phyloP scores from a whole-genome alignment of 257 asterid species.

The Lavandula angustifolia region DNA sequence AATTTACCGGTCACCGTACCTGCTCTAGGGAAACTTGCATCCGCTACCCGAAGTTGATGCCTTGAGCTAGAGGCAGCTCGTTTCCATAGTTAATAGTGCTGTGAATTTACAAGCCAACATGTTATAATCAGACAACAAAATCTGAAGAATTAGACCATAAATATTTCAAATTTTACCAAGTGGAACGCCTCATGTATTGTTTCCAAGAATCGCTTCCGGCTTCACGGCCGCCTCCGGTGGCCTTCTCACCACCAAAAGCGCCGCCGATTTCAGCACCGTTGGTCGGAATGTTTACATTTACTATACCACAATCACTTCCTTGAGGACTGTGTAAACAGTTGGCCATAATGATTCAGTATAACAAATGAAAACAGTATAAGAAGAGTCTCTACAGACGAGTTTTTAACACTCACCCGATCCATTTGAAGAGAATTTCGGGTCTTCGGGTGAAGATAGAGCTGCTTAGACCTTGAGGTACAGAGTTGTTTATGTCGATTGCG shows the following conservation, averaged over 20 bases:
- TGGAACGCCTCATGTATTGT: conserved; percentile 97
- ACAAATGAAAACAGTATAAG: not conserved
- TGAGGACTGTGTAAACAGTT: conserved; percentile 60
- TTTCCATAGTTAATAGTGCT: conserved; percentile 79
- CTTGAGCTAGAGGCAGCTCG: conserved; percentile 87
- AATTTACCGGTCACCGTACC: not conserved
- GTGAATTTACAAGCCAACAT: conserved; percentile 27
- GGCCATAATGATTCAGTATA: not conserved
- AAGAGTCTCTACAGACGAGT: not conserved
- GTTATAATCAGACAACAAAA: conserved; percentile 21
- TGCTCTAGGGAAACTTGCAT: not conserved
- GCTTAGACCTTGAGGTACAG: conserved; percentile 98
- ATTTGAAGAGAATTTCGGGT: conserved; percentile 84
- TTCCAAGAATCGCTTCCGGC: conserved; percentile 99
- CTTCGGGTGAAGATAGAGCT: conserved; percentile 92
- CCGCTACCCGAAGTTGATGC: conserved; percentile 71
- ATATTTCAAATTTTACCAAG: conserved; percentile 58
- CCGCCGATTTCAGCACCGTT: conserved; percentile 99
- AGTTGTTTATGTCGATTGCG: conserved; percentile 87
- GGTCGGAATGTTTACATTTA: conserved; percentile 90
- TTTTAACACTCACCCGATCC: conserved; percentile 80
- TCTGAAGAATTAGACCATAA: not conserved
- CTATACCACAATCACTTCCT: conserved; percentile 99
- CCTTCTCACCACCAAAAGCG: conserved; percentile 99
- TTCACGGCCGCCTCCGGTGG: conserved; percentile 98